Evolutionary conservation across 768 basidiomycete genomes (phyloP).

Genomic region (Lentinula aciculospora): DNA sequence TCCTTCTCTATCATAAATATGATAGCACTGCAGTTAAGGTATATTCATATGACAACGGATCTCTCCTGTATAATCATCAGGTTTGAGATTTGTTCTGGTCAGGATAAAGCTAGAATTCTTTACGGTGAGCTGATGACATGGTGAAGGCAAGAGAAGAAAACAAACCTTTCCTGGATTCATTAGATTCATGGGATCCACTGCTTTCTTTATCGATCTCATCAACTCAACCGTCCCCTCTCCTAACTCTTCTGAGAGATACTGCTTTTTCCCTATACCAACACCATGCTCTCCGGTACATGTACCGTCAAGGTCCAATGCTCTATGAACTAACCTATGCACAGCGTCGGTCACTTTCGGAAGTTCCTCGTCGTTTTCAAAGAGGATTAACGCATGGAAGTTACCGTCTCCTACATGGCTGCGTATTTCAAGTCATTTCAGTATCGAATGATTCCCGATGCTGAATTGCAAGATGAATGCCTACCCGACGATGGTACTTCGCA

Average conservation of each 20-base stretch:
- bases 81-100: neutral
- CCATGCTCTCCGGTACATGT: conserved; percentile 88
- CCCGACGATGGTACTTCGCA: conserved; percentile 59
- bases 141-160: neutral
- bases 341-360: conserved; percentile 46
- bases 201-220: conserved; percentile 80
- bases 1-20: neutral
- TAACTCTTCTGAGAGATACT: conserved; percentile 79
- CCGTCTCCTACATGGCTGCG: conserved; percentile 78
- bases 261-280: conserved; percentile 81
- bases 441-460: neutral
- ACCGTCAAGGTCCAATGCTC: conserved; percentile 71
- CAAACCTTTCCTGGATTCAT: conserved; percentile 81
- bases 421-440: neutral
- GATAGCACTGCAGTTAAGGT: too few species aligned
- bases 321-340: conserved; percentile 65
- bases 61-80: neutral
- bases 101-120: conserved; percentile 2
- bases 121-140: neutral
- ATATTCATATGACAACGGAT: too few species aligned
- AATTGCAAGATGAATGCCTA: neutral
- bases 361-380: conserved; percentile 58
- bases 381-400: conserved; percentile 47
- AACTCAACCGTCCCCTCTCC: conserved; percentile 77
- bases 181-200: conserved; percentile 74